A percentile compares a stretch with the other conserved stretches of the same genome.
Evolutionary conservation across 208 protist genomes (phyloP).

Genomic region (Porcisia deanei): DNA sequence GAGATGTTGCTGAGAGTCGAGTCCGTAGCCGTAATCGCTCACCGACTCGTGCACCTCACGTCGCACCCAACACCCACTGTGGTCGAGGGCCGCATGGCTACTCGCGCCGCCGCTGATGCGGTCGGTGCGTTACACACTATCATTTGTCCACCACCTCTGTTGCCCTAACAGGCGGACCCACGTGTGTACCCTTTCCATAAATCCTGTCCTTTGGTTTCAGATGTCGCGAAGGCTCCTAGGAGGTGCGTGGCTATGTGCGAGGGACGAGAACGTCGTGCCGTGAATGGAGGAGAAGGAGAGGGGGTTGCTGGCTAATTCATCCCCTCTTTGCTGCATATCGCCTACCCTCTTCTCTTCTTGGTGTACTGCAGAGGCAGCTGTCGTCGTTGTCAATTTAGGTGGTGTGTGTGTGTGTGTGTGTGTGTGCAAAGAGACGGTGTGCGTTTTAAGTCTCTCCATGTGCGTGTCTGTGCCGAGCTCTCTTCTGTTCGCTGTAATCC

Average conservation of each 20-base stretch:
- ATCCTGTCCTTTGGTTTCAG: not conserved
- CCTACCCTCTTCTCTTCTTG: not conserved
- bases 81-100: constrained; percentile 6
- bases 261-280: not conserved
- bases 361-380: no score
- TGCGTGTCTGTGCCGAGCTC: no score
- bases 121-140: not conserved
- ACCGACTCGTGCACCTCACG: constrained; percentile 6
- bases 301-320: no score
- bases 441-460: no score
- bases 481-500: no score
- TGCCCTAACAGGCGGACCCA: not conserved
- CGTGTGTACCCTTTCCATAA: no score
- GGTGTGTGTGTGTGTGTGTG: not conserved
- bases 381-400: not conserved
- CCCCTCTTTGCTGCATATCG: not conserved
- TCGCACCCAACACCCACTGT: not conserved
- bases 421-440: no score
- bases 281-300: not conserved
- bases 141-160: not conserved
- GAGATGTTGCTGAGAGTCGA: constrained; percentile 4
- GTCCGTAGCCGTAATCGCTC: not conserved
- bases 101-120: not conserved
- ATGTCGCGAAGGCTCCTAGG: not conserved
- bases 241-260: not conserved